Base-by-base conservation (phyloP, 768 basidiomycete species). In the Panellus pusillus region DNA sequence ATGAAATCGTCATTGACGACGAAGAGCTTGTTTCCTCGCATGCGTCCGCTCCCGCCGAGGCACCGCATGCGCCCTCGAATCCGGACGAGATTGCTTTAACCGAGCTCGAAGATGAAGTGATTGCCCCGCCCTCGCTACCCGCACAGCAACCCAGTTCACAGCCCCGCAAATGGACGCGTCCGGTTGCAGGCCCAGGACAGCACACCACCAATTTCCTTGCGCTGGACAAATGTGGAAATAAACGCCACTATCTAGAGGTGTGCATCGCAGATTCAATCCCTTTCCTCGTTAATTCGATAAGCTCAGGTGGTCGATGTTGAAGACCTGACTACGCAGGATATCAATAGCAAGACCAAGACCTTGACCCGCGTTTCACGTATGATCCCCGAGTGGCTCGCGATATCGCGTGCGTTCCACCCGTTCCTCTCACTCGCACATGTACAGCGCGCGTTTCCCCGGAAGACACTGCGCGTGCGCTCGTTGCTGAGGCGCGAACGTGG, bases 321-420 rank as follows among this genome's bases (percentile, higher is more conserved):
- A 11, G 32, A 11, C 32, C 24, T 24, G 24, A 24, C 24, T 24
- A 24, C 24, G 24, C 24, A 24, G 24, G 24, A 24, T 6, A 24
- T 24, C 24, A 37, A 51, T 6, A 37, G 38, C 28, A 50, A 50
- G 28, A 32, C 40, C 18, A 48, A 52, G 12, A 37, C 48, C 1
- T 8, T 13, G 2, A 20, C 40, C 6, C 61, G 1, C 64, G 58
- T 7, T 54, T 98, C 27, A 77, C 79, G 8, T 97, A 81, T 69
- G 94, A 98, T n/a, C 64, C 86, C 87, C 1, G 85, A 93, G 66
- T 99, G 97, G 97, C 83, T 98, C 40, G 94, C 93, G 0, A 93
- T 99, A 64, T 85, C 84, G 8, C 88, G 91, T 9, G 93, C 92
- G 0, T 89, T 96, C 61, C 83, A 93, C 59, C 85, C 87, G 0